Base-by-base conservation (phyloP, 2,329 filamentous ascomycete genomes). In the Fusarium irregulare region DNA sequence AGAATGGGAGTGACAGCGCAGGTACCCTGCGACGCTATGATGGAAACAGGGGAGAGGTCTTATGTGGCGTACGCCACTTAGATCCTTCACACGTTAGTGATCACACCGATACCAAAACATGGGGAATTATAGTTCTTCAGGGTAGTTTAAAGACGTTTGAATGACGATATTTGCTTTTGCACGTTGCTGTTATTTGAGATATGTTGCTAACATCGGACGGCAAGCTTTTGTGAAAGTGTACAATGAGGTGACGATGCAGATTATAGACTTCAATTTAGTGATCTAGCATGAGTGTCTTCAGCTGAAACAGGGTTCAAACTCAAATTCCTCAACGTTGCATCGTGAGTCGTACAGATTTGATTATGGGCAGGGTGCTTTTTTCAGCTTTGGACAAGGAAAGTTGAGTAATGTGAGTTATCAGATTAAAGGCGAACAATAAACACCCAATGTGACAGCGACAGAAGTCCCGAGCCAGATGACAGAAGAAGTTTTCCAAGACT, bases 281-380 rank as follows among this genome's bases (percentile, higher is more conserved):
- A n/a, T n/a, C 9, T 1, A 18, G 0, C 0, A 6, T 37, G 1
- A n/a, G 34, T 11, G 18, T 18, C 6, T n/a, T 37, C 34, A n/a
- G 34, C 18, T 37, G 18, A 37, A 37, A 37, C 34, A n/a, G 34
- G 10, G 3, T n/a, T 37, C 10, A 37, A 37, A n/a, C 34, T 12
- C 2, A 37, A 37, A 37, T 7, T 37, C 18, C 34, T n/a, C 6
- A 37, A n/a, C 5, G 10, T n/a, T 6, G 18, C 11, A 18, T n/a
- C 3, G 34, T n/a, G 18, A n/a, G 7, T 12, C 10, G 4, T 37
- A 12, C 18, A 7, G 3, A 37, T 37, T 37, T 37, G 6, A 37
- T 37, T 37, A 37, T 37, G 34, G 3, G 34, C 34, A 37, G 34
- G 34, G 18, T 37, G 18, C 6, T 6, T 11, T 37, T 37, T 37